Evolutionary conservation across 176 grass and related monocot species (phyloP).

Genomic region (Triticum timopheevii): DNA sequence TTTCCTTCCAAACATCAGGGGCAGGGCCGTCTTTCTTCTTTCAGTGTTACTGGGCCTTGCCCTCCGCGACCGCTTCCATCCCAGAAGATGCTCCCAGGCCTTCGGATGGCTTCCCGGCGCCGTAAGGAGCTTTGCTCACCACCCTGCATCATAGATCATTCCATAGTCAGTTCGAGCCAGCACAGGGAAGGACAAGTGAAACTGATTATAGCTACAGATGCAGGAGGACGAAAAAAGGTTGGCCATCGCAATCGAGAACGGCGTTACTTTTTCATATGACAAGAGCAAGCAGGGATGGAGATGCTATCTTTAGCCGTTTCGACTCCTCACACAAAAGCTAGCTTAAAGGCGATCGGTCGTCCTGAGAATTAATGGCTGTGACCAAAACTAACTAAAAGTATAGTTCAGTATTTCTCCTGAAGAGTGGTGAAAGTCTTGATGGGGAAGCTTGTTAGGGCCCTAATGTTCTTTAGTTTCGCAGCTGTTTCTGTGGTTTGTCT

Average conservation of each 20-base stretch:
- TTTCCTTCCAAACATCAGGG: constrained; percentile 3
- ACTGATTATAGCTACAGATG: background rate
- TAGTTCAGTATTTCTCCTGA: background rate
- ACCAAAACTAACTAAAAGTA: background rate
- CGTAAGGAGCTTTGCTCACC: constrained; percentile 78
- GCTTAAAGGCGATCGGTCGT: background rate
- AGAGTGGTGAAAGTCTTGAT: background rate
- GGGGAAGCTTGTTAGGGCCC: background rate
- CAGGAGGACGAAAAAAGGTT: background rate
- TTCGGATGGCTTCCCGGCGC: constrained; percentile 49
- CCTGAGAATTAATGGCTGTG: background rate
- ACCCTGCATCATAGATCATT: constrained; percentile 44
- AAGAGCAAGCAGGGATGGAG: background rate
- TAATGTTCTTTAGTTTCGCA: background rate
- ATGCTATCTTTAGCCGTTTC: background rate
- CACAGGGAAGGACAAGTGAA: background rate
- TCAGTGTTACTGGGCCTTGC: constrained; percentile 45
- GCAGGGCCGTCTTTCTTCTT: constrained; percentile 22
- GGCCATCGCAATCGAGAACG: background rate
- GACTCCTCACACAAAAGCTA: background rate
- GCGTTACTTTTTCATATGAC: background rate
- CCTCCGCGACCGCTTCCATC: constrained; percentile 31
- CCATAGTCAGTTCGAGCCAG: background rate
- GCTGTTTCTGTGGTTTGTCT: background rate
- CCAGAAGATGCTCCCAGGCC: constrained; percentile 45